Evolutionary conservation across 2,329 filamentous ascomycete genomes (phyloP), one percentile per base, ranked within the genome.

Genomic region (Elsinoe batatas): DNA sequence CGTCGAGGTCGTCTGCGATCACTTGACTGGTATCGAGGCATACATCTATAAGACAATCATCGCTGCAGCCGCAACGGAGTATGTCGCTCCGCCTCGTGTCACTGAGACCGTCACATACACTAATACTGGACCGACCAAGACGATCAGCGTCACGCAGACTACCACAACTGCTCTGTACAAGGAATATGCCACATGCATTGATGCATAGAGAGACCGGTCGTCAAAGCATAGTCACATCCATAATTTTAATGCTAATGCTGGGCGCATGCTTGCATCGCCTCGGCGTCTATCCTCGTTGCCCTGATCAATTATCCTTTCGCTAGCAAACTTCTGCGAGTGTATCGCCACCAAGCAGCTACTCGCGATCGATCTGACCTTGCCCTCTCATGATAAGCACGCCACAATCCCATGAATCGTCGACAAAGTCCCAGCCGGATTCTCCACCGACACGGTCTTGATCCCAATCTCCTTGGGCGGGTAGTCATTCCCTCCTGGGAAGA

Each of bases 401-500:
- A 62, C 58, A 40, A 65, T 61, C 0, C 38, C 63, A 11, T 58
- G 59, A 55, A 65, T 62, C 15, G 62, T 62, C 33, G 63, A 61
- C 12, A 65, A 43, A 8, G 64, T 64, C 1, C 63, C 64, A 10
- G 64, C 58, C 18, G 62, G 63, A 26, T 64, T 36, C 58, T 61
- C 61, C 3, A 65, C 63, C 10, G 40, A 43, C 12, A 64, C 61
- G 7, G 63, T 65, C 58, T 62, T 54, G 49, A 63, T 53, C 7
- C 66, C 68, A 17, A 69, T 54, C 60, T 70, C 59, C 60, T 68
- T 66, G 4, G 67, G 64, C 3, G 68, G 68, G 60, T 69, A 70
- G 56, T 72, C 70, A 53, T 72, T 72, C 12, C 71, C 69, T 17
- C 68, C 70, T 1, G 69, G 68, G 54, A 71, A 71, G 42, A 72